phyloP scores from a whole-genome alignment of 192 early-diverging fungal genomes.

The Rhizoclosmatium sp. region DNA sequence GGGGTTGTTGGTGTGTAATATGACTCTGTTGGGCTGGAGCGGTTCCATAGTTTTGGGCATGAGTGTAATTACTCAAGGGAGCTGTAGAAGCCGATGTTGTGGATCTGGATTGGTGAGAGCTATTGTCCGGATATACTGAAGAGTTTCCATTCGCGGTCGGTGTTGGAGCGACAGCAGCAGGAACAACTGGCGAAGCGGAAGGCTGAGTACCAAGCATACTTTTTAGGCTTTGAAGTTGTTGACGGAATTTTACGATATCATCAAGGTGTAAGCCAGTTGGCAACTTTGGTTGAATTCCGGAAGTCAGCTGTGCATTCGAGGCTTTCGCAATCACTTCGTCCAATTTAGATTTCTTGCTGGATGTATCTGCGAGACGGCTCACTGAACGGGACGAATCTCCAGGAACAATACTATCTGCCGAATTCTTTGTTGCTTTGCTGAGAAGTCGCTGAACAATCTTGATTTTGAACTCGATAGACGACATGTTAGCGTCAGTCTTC shows the following conservation, averaged over 20 bases:
- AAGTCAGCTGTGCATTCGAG: not conserved
- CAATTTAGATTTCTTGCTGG: not conserved
- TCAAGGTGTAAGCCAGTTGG: not conserved
- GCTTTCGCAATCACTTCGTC: not conserved
- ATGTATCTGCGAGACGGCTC: not conserved
- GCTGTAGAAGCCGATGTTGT: no score
- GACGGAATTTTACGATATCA: not conserved
- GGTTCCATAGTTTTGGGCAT: not conserved
- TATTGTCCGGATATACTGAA: no score
- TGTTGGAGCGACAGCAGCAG: not conserved
- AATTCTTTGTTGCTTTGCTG: not conserved
- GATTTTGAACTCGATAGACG: conserved; percentile 21
- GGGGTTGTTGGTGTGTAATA: not conserved
- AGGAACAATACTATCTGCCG: not conserved
- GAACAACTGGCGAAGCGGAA: not conserved
- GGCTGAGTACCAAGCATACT: not conserved
- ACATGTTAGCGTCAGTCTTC: not conserved
- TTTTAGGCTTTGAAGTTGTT: not conserved
- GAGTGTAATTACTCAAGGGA: no score
- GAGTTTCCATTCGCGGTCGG: not conserved
- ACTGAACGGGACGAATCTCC: not conserved
- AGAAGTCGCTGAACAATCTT: conserved; percentile 19
- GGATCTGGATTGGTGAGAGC: no score
- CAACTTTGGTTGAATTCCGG: not conserved
- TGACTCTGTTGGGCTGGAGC: not conserved